Conservation (phyloP, 1,284 basidiomycete species). For the Heterobasidion occidentale region DNA sequence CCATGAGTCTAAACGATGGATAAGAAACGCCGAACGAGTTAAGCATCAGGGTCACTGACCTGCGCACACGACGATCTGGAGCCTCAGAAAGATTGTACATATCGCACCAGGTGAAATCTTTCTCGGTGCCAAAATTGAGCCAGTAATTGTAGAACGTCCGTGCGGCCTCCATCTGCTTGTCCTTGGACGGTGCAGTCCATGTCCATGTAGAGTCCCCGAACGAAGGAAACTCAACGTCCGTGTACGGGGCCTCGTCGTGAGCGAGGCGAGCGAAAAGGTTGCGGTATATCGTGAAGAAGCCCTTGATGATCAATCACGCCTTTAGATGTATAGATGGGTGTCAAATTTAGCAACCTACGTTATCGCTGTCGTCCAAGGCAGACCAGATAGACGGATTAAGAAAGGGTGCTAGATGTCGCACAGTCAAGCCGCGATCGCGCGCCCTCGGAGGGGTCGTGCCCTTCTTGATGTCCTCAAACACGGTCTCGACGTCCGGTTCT, state of each 20-base stretch:
- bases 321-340: neutral
- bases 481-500: constrained; percentile 74
- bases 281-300: constrained; percentile 88
- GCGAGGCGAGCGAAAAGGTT: constrained; percentile 83
- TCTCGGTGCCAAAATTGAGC: constrained; percentile 82
- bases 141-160: constrained; percentile 83
- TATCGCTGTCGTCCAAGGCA: constrained; percentile 61
- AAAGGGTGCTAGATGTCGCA: constrained; percentile 80
- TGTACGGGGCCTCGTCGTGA: constrained; percentile 68
- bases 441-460: constrained; percentile 64
- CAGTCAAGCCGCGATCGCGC: constrained; percentile 74
- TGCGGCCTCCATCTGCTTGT: constrained; percentile 37
- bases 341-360: constrained; percentile 38
- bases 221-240: constrained; percentile 57
- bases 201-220: constrained; percentile 81
- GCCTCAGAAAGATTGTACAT: constrained; percentile 81
- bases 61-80: constrained; percentile 78
- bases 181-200: constrained; percentile 47
- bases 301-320: constrained; percentile 31
- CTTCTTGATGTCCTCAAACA: constrained; percentile 79
- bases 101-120: constrained; percentile 89
- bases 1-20: constrained; percentile 62
- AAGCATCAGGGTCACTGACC: constrained; percentile 29
- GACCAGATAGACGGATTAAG: constrained; percentile 75
- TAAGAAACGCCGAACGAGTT: neutral